Base-by-base conservation (phyloP, 2,329 filamentous ascomycete species). In the Fusarium sublunatum region DNA sequence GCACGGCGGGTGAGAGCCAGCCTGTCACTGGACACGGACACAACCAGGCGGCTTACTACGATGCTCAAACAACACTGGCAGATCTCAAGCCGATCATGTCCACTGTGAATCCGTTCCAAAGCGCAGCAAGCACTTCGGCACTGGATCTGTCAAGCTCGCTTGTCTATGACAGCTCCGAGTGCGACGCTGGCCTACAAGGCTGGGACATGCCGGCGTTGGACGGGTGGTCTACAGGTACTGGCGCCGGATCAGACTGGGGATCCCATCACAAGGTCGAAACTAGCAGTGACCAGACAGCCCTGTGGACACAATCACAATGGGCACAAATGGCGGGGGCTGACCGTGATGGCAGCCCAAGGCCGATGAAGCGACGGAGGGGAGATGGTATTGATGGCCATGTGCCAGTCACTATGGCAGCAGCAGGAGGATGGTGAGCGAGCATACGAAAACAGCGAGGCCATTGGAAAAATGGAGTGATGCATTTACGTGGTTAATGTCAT, bases 121-220 rank as follows among this genome's bases (percentile, higher is more conserved):
- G 55, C 26, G 68, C 74, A 29, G 42, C 71, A 6, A 66, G 70
- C 4, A 64, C 71, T 12, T 61, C 72, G 24, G 67, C 68, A 6
- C 65, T 78, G 28, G 76, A 77, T 34, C 57, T 77, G 31, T 70
- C 72, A 8, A 70, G 61, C 52, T 67, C 72, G 12, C 70, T 76
- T 25, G 74, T 73, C 31, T 78, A 77, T 58, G 76, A 78, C 52
- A 71, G 72, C 57, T 58, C 70, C 5, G 70, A 69, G 34, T 73
- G 71, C 51, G 73, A 76, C 40, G 47, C 70, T 9, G 64, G 67
- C 40, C 71, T 79, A 2, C 74, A 76, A 47, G 72, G 72, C 44
- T 79, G 77, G 77, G 76, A 78, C 58, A 76, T 78, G 68, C 64
- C 73, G 29, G 66, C 73, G 3, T 65, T 79, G 47, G 76, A 78